These are phyloP conservation scores for Acacia crassicarpa DNA, from an alignment of 306 rosid genomes.

Conservation along the genomic window DNA sequence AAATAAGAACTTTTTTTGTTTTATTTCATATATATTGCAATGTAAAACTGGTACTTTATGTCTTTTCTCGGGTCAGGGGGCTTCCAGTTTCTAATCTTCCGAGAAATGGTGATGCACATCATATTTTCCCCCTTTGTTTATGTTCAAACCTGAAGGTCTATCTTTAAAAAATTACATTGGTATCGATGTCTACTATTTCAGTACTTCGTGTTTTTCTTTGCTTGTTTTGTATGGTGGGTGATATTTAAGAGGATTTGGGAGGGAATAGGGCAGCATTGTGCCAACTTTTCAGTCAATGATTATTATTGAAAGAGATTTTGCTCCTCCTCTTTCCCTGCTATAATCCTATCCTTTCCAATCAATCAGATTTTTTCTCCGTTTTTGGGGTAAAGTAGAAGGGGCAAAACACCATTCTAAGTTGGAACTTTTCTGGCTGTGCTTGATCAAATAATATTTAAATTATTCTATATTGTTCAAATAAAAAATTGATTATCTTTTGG, in stretches of 20 bases:
- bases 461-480: not conserved
- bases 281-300: too few relatives aligned
- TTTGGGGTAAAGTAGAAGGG: not conserved
- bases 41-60: not conserved
- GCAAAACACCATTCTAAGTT: not conserved
- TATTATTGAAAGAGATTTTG: too few relatives aligned
- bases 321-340: too few relatives aligned
- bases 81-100: not conserved
- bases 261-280: not conserved
- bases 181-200: not conserved
- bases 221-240: not conserved
- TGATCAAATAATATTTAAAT: not conserved
- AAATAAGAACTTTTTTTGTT: not conserved
- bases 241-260: not conserved
- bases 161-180: not conserved
- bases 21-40: not conserved
- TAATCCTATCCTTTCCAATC: too few relatives aligned
- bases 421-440: not conserved
- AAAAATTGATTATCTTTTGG: not conserved
- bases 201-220: not conserved
- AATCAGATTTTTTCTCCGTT: too few relatives aligned
- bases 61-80: not conserved
- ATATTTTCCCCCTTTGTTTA: not conserved
- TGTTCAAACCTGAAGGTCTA: not conserved
- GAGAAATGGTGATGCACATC: not conserved